Base-by-base conservation (phyloP, 352 stramenopile genomes). In the Pythium brachiatum region DNA sequence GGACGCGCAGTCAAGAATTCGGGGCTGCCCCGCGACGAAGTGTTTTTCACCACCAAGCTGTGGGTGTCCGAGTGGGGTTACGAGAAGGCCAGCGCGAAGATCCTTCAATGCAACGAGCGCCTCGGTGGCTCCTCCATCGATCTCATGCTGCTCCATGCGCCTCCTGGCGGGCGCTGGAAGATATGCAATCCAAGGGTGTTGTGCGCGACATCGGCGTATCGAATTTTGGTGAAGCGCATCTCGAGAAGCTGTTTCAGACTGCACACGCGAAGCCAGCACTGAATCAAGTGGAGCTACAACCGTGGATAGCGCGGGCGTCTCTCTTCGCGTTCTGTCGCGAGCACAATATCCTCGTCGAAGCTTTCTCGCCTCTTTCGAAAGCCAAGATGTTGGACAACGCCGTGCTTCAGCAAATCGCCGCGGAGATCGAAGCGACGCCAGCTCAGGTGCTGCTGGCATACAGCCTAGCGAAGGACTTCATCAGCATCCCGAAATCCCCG, bases 41-140 rank as follows among this genome's bases (percentile, higher is more conserved):
- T 96, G 25, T 96, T 95, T 66, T 60, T 95, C 5, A 95, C 86
- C 25, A 92, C 73, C 53, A 96, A 96, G 68, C 74, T 94, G 29
- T 80, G 70, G 38, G 59, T 74, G 5, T 76, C 70, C 20, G 66
- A 83, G 27, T 93, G 84, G 72, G 82, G 74, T 20, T 92, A 90
- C 71, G 70, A 90, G 32, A 79, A 72, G n/a, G 80, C 86, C 3
- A 79, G 87, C 21, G 73, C 70, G 21, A 74, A 58, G 11, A 70
- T 83, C 0, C 44, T 62, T 1, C 58, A 76, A 20, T 84, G 80
- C 48, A 79, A 82, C 64, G 50, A 44, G 31, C 58, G 64, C 41
- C 56, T 95, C 11, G 73, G 71, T 20, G 54, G 86, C 13, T 76
- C 79, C 2, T 92, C 90, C 62, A 81, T 95, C 31, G 88, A 96